Evolutionary conservation across 306 rosid species (phyloP), one percentile per base, ranked within the genome.

Genomic region (Castanea sativa): DNA sequence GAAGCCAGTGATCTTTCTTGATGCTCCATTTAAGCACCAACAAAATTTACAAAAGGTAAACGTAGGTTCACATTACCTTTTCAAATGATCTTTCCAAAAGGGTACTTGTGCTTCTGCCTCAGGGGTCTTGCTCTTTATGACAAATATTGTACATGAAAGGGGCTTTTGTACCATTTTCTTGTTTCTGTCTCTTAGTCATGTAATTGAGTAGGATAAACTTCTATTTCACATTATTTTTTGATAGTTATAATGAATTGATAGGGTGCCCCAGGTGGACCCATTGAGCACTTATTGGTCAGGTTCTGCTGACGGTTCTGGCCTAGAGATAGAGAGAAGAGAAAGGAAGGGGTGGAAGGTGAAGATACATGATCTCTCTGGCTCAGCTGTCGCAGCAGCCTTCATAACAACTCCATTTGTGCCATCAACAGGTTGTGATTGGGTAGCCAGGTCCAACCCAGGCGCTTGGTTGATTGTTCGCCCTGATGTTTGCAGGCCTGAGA

Each of bases 351-450:
- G 98, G 98, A 94, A 94, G 96, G 93, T 94, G 98, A 92, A 89
- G 83, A 94, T 94, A 78, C 98, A 94, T 80, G 98, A 94, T 83
- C 97, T 94, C 67, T 94, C 96, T 85, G 98, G 98, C 87, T 94
- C 98, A 11, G 98, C 97, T 81, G 97, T 92, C 78, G 98, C 98
- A 73, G 97, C 97, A 75, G 96, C 98, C 92, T 92, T 94, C 91
- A 94, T 94, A 88, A 94, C 97, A 73, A 94, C 98, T 86, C 98
- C 98, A 56, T 94, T 94, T 87, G 98, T 94, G 88, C 98, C 98
- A 43, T 92, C 97, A 77, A 83, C 97, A 80, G 93, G 97, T 88
- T 94, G 94, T 80, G 98, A 94, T 83, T 94, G 97, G 97, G 98
- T 94, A 75, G 94, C 96, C 30, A 88, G 85, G 86, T 90, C 98